Conservation (phyloP, 176 grass and related monocot species). For the Stipa capillata region DNA sequence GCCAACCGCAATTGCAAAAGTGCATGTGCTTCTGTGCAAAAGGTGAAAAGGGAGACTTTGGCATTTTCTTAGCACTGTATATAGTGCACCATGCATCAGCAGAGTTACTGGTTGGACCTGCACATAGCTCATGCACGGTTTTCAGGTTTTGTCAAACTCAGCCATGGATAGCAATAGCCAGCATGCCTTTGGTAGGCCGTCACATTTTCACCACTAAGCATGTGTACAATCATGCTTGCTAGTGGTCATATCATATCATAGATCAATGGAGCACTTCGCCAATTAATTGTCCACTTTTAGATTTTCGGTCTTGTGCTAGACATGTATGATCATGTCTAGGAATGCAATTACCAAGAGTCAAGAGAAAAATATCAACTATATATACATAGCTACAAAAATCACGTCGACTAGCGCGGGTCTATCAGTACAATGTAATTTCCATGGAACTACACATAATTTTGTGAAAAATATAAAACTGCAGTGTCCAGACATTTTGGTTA, state of each 20-base stretch:
- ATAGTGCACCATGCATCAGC: neutral
- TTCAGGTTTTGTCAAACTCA: constrained; percentile 4
- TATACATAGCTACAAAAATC: neutral
- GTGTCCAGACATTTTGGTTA: too few relatives aligned
- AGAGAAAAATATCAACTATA: neutral
- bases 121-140: too few relatives aligned
- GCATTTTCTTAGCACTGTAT: neutral
- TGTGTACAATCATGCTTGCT: neutral
- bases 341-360: neutral
- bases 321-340: neutral
- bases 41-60: neutral
- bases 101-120: too few relatives aligned
- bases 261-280: neutral
- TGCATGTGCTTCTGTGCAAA: neutral
- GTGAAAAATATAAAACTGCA: too few relatives aligned
- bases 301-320: neutral
- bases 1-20: neutral
- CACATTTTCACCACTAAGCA: neutral
- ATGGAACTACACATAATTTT: too few relatives aligned
- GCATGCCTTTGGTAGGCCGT: neutral
- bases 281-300: neutral
- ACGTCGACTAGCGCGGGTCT: too few relatives aligned
- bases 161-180: neutral
- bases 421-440: too few relatives aligned
- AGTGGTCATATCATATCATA: neutral